phyloP scores from a whole-genome alignment of 208 protist species.

The Trypanosoma boissoni region DNA sequence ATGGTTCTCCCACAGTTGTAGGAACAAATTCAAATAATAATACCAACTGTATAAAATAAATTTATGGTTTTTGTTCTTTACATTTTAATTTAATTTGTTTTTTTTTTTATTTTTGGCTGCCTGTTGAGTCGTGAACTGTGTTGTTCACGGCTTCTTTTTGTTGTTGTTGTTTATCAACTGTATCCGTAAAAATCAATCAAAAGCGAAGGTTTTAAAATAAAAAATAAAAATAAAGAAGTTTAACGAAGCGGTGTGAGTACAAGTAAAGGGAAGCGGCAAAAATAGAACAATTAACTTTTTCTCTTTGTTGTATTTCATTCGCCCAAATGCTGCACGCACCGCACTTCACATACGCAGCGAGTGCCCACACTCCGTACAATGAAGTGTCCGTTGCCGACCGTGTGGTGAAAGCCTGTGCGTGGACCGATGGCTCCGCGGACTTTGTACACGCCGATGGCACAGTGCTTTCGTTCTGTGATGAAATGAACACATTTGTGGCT shows the following conservation, averaged over 20 bases:
- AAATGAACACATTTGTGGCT: slow-evolving; percentile 84
- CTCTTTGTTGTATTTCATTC: too few relatives aligned
- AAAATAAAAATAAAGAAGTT: too few relatives aligned
- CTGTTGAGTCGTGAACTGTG: too few relatives aligned
- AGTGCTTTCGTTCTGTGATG: slow-evolving; percentile 72
- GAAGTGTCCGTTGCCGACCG: slow-evolving; percentile 29
- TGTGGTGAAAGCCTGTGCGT: slow-evolving; percentile 61
- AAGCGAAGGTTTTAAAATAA: too few relatives aligned
- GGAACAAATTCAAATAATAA: neutral
- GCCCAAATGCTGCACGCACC: neutral
- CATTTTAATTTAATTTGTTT: neutral
- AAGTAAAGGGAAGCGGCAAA: too few relatives aligned
- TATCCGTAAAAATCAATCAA: too few relatives aligned
- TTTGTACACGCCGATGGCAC: slow-evolving; percentile 85
- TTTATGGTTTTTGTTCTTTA: neutral
- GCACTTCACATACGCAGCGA: neutral
- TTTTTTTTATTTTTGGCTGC: slow-evolving; percentile 1
- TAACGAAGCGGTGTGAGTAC: too few relatives aligned
- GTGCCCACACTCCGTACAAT: slow-evolving; percentile 14
- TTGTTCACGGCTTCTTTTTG: neutral
- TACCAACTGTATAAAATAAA: neutral
- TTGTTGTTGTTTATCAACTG: too few relatives aligned
- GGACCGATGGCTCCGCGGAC: slow-evolving; percentile 65
- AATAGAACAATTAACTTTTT: too few relatives aligned
- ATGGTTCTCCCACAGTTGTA: too few relatives aligned